phyloP scores from a whole-genome alignment of 2,329 filamentous ascomycete genomes.

The Nemania abortiva region DNA sequence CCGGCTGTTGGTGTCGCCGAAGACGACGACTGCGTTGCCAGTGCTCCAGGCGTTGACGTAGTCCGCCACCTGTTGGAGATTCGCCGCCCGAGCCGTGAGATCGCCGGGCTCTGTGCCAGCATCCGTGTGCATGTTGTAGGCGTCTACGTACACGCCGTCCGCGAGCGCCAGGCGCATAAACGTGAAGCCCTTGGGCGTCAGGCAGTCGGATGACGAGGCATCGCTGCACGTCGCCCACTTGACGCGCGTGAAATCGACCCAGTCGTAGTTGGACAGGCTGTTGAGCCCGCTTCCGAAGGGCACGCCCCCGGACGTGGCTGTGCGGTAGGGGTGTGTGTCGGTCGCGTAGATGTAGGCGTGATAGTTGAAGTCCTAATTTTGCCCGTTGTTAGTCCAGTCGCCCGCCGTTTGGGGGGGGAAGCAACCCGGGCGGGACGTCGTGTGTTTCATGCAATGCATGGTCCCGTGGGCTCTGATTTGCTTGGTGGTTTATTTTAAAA shows the following conservation, averaged over 20 bases:
- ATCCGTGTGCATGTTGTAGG: constrained; percentile 76
- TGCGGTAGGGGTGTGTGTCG: constrained; percentile 70
- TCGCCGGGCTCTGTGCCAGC: constrained; percentile 69
- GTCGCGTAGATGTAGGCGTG: constrained; percentile 72
- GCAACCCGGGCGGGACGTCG: not conserved
- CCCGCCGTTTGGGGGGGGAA: constrained; percentile 2
- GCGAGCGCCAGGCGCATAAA: constrained; percentile 70
- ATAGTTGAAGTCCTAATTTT: constrained; percentile 71
- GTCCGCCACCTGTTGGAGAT: constrained; percentile 69
- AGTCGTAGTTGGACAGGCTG: constrained; percentile 70
- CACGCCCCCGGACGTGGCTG: constrained; percentile 73
- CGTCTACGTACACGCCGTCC: constrained; percentile 68
- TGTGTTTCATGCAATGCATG: constrained; percentile 33
- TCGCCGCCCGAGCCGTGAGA: constrained; percentile 66
- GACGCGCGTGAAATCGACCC: constrained; percentile 65
- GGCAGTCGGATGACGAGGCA: constrained; percentile 68
- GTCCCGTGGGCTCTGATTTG: constrained; percentile 30
- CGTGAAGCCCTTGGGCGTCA: constrained; percentile 78
- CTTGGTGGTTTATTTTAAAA: not conserved
- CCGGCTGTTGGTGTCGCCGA: constrained; percentile 74
- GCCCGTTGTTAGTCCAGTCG: constrained; percentile 1
- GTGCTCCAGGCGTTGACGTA: constrained; percentile 67
- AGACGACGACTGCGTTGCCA: constrained; percentile 73
- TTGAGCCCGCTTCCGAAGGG: constrained; percentile 74
- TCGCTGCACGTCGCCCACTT: constrained; percentile 72